phyloP scores from a whole-genome alignment of 2,329 filamentous ascomycete species.

The Beauveria medogensis region DNA sequence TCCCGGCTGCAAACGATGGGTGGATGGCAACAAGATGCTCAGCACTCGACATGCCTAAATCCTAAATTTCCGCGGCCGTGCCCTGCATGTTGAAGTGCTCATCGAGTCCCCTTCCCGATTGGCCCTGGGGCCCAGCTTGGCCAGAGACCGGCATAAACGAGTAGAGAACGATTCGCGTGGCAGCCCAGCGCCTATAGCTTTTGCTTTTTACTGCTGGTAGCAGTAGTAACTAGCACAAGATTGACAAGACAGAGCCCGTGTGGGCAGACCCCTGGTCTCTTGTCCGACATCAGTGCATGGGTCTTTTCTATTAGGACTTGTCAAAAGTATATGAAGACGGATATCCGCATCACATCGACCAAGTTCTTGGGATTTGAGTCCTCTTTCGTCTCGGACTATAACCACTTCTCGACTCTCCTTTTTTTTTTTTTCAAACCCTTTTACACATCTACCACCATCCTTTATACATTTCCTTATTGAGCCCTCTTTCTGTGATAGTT shows the following conservation, averaged over 20 bases:
- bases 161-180: background rate
- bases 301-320: background rate
- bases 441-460: background rate
- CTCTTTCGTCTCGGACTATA: background rate
- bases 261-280: background rate
- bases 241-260: background rate
- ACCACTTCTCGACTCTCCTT: background rate
- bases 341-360: background rate
- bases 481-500: background rate
- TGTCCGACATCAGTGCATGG: background rate
- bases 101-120: constrained; percentile 1
- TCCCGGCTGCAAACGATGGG: background rate
- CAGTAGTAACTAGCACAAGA: background rate
- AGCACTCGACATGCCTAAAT: background rate
- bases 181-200: background rate
- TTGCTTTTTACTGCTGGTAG: constrained; percentile 1
- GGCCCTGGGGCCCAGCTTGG: background rate
- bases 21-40: background rate
- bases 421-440: background rate
- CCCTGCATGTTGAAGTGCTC: constrained; percentile 5
- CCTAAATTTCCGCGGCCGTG: background rate
- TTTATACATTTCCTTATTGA: background rate
- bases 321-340: constrained; percentile 1
- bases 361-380: background rate
- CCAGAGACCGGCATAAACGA: background rate